Conservation (phyloP, 2,329 filamentous ascomycete genomes). For the Lachnellula hyalina region DNA sequence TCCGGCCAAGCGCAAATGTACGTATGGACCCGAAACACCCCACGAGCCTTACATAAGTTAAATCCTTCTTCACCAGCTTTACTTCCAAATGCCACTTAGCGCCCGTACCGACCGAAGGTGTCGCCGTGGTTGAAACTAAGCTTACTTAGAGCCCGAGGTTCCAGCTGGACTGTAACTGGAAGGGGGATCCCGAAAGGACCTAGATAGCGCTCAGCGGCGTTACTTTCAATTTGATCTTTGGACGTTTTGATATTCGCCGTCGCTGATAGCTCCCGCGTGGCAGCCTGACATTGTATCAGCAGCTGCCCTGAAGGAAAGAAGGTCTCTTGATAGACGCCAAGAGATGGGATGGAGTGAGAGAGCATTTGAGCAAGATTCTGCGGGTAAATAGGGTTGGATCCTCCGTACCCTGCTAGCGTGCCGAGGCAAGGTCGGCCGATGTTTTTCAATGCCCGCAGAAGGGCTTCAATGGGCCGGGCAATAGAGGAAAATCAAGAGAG, state of each 20-base stretch:
- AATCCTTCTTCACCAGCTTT: too few species aligned
- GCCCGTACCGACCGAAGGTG: not conserved
- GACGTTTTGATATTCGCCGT: too few species aligned
- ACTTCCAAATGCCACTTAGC: not conserved
- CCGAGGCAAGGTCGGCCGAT: not conserved
- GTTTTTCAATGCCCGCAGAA: not conserved
- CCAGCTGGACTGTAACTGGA: not conserved
- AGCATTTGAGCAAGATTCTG: slow-evolving; percentile 17
- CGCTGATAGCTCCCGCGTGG: too few species aligned
- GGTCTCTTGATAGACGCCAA: slow-evolving; percentile 7
- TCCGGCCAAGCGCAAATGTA: not conserved
- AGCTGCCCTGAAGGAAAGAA: too few species aligned
- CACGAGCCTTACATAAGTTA: too few species aligned
- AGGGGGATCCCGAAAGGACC: not conserved
- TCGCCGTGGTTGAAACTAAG: not conserved
- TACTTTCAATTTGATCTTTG: too few species aligned
- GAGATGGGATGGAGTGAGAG: slow-evolving; percentile 8
- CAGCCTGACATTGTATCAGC: too few species aligned
- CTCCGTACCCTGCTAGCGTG: not conserved
- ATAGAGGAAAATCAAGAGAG: too few species aligned
- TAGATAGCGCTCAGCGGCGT: not conserved
- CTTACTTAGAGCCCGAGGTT: not conserved
- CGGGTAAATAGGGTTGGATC: not conserved
- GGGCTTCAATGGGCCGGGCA: too few species aligned
- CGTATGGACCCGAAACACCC: too few species aligned